Evolutionary conservation across 2,329 filamentous ascomycete species (phyloP), one percentile per base, ranked within the genome.

Genomic region (Xylariomycetidae sp.): DNA sequence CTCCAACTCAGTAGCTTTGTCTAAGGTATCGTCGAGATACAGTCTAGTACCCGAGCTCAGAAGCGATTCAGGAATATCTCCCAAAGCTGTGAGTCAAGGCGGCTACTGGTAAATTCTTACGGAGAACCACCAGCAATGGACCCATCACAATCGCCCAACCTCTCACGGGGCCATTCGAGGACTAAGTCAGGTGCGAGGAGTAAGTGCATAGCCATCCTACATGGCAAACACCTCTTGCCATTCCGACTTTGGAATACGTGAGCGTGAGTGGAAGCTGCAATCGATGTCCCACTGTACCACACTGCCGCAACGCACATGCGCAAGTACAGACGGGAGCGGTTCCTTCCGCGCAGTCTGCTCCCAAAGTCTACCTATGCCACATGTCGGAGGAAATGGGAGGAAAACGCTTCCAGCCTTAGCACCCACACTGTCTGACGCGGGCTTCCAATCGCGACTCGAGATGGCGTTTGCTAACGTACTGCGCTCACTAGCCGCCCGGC

Each of bases 401-500:
- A 10, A 20, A 13, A 9, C 15, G 19, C 19, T 23, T 23, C 29
- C 12, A 7, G 7, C 10, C 17, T 6, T 17, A 29, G 19, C 27
- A 31, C 16, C 12, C 17, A 4, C 10, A 29, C 24, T 7, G n/a
- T 13, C n/a, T 25, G 27, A 19, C 31, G 22, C 17, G 17, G 32
- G 31, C 28, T 18, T 15, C 13, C 12, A 10, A 38, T 28, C 24
- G 19, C n/a, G n/a, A n/a, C n/a, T 19, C 19, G 20, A 22, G 8
- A 53, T 50, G 46, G 32, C 41, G 7, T 34, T 51, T 16, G 38
- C 52, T 57, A 33, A 57, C 45, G 25, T 47, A 14, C 36, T 50
- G 19, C 43, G 42, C 45, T 34, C 36, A 23, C n/a, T 53, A 76
- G 74, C 72, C 28, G 61, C 72, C n/a, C 63, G 79, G 27, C 74